Evolutionary conservation across 106 monocot species (phyloP), one percentile per base, ranked within the genome.

Genomic region (Acorus calamus): DNA sequence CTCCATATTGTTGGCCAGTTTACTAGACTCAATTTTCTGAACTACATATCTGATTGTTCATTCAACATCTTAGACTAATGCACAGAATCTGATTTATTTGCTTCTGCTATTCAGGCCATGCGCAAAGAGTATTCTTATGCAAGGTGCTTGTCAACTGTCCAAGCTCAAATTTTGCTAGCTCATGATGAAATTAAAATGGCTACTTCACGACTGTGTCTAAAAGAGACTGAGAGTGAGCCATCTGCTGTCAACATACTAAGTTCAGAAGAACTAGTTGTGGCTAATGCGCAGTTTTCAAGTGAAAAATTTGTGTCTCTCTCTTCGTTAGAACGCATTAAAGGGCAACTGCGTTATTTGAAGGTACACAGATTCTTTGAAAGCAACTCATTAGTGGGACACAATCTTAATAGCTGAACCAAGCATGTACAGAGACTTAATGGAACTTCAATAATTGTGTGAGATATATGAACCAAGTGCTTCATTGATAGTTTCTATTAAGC

Each of bases 261-360:
- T 54, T 76, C 59, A 74, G 96, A 88, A 73, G 85, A 96, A 64
- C 47, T 96, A 47, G 63, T 87, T 72, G 63, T 74, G 43, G 73
- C 71, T n/a, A 83, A 72, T 12, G 57, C 87, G 74, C 96, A 96
- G 49, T 91, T 80, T 69, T 78, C 87, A 51, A 91, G 77, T 70
- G 96, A 96, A 52, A 96, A 96, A 57, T 77, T 91, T 69, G 50
- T 66, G 53, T 80, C 85, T 41, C 64, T 85, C 53, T 80, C 80
- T 11, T 78, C 67, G 41, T 78, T 96, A 64, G 60, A 67, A 62
- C 70, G 83, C 49, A 82, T 91, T 11, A 90, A 85, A 73, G 96
- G 96, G 44, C 96, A 96, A 72, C 80, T 96, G n/a, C 82, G 90
- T 48, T 96, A 96, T 76, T 68, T 96, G 60, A 83, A 91, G 96